Percentiles rank a stretch among this genome's conserved stretches.
phyloP scores from a whole-genome alignment of 1,284 basidiomycete genomes.

The Puccinia triticina region DNA sequence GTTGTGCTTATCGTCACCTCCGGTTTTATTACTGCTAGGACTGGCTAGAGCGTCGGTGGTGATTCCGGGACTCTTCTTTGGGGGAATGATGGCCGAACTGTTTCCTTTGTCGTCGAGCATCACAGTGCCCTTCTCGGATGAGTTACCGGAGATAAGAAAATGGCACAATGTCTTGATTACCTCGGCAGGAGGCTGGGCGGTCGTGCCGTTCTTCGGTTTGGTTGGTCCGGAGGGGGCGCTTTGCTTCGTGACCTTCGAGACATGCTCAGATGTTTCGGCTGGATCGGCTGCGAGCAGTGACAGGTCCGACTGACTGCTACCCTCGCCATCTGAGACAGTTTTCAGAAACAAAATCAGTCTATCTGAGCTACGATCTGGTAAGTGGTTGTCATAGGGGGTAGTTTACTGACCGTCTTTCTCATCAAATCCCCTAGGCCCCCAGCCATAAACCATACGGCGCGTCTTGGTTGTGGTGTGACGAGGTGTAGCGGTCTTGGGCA shows the following conservation, averaged over 20 bases:
- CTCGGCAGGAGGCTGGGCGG: background rate
- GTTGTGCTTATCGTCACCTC: no score
- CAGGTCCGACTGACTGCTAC: background rate
- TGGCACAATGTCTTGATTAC: conserved; percentile 10
- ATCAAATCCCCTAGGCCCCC: background rate
- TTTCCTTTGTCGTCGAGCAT: no score
- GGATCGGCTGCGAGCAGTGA: background rate
- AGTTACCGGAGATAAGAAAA: background rate
- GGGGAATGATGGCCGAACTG: no score
- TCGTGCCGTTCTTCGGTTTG: background rate
- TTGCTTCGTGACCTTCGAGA: background rate
- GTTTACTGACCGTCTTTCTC: background rate
- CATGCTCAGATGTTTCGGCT: background rate
- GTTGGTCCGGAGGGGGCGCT: background rate
- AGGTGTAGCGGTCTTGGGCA: background rate
- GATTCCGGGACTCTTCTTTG: no score
- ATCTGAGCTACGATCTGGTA: background rate
- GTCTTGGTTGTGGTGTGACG: background rate
- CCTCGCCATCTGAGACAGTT: background rate
- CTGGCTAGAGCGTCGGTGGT: no score
- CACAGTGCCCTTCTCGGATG: background rate
- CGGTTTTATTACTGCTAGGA: no score
- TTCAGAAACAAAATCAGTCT: background rate
- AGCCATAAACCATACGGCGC: conserved; percentile 5
- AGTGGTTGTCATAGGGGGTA: background rate